Evolutionary conservation across 352 stramenopile genomes (phyloP).

Genomic region (Pelagophyceae sp.): DNA sequence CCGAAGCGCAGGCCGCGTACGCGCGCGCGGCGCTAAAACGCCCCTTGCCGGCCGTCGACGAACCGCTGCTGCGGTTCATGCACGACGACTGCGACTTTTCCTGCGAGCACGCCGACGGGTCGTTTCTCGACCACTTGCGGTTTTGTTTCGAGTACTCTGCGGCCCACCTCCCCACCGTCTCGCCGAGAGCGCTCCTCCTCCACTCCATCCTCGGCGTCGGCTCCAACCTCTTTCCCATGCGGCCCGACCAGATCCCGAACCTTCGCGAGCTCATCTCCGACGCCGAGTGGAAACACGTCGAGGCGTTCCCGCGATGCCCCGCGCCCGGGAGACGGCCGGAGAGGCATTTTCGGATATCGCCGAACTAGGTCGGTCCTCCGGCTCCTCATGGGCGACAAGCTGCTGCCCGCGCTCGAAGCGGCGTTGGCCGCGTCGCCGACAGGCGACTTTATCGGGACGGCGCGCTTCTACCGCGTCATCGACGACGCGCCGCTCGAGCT

Average conservation of each 20-base stretch:
- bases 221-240: constrained; percentile 25
- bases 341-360: no score
- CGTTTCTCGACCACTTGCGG: constrained; percentile 28
- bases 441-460: background rate
- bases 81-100: constrained; percentile 25
- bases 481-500: constrained; percentile 20
- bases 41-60: background rate
- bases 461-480: constrained; percentile 19
- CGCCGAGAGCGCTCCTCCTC: constrained; percentile 14
- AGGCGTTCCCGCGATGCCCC: constrained; percentile 28
- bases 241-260: constrained; percentile 1
- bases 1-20: background rate
- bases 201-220: constrained; percentile 25
- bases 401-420: background rate
- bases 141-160: constrained; percentile 24
- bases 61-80: constrained; percentile 21
- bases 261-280: constrained; percentile 14
- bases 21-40: background rate
- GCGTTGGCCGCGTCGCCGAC: no score
- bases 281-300: constrained; percentile 19
- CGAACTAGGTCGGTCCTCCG: constrained; percentile 15
- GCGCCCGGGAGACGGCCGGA: no score
- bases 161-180: background rate
- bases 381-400: constrained; percentile 2
- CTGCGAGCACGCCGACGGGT: constrained; percentile 24